Conservation (phyloP, 306 rosid species). For the Castanopsis chinensis region DNA sequence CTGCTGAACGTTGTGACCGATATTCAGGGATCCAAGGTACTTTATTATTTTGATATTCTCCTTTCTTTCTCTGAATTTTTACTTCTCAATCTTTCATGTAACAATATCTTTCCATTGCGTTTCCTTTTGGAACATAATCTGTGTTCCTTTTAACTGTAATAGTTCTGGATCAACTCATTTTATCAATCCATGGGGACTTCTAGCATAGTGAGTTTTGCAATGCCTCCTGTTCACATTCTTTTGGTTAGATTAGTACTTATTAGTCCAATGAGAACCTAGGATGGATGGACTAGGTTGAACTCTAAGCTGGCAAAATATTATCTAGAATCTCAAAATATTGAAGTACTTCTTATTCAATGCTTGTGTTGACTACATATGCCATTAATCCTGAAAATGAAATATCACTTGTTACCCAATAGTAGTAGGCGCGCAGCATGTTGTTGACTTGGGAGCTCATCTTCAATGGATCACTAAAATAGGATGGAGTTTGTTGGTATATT, state of each 20-base stretch:
- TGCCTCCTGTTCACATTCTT: neutral
- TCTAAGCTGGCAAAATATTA: neutral
- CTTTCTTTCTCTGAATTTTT: neutral
- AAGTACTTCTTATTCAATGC: no score
- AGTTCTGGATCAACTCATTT: neutral
- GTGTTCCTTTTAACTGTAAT: neutral
- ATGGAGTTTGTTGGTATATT: neutral
- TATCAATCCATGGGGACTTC: neutral
- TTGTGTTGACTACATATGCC: no score
- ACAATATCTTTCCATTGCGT: neutral
- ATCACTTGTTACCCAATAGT: no score
- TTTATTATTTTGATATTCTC: neutral
- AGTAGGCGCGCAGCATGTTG: no score
- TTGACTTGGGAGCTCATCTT: no score
- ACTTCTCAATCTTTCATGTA: neutral
- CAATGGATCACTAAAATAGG: neutral
- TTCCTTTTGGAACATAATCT: neutral
- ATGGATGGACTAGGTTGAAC: neutral
- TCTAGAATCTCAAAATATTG: neutral
- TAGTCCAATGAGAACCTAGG: neutral
- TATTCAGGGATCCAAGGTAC: constrained; percentile 73
- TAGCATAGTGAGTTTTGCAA: neutral
- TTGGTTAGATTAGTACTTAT: neutral
- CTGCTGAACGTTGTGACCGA: constrained; percentile 65
- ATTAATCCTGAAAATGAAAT: no score